These are phyloP conservation scores for Rhododendron mucronatum DNA, from an alignment of 148 eudicot genomes.

Conservation along the genomic window DNA sequence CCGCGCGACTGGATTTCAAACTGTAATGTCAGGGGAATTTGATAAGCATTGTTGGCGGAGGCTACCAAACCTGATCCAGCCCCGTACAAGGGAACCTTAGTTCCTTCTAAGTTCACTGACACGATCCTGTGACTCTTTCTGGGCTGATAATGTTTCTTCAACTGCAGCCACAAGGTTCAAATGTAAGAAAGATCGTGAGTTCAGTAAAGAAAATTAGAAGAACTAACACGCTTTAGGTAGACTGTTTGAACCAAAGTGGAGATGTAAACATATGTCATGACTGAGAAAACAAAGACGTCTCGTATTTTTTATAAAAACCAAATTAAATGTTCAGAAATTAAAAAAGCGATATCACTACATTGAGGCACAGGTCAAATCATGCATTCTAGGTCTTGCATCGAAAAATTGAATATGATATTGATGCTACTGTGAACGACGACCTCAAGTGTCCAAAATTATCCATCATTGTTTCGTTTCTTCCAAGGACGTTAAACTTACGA, in stretches of 20 bases:
- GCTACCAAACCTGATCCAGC: conserved; percentile 60
- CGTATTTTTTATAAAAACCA: no score
- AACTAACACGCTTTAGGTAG: background rate
- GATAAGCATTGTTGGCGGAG: conserved; percentile 23
- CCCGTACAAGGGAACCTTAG: conserved; percentile 80
- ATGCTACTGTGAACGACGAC: background rate
- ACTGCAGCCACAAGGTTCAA: conserved; percentile 28
- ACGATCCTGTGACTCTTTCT: conserved; percentile 62
- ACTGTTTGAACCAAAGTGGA: background rate
- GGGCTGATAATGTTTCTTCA: conserved; percentile 67
- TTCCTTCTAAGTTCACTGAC: conserved; percentile 46
- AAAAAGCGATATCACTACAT: background rate
- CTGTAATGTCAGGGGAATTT: conserved; percentile 55
- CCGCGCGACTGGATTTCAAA: conserved; percentile 53
- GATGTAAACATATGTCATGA: background rate
- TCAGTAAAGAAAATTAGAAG: no score
- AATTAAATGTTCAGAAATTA: background rate
- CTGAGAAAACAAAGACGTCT: background rate
- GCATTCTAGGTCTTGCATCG: background rate
- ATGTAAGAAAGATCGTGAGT: background rate
- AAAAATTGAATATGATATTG: background rate
- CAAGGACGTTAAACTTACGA: background rate
- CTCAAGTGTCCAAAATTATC: background rate
- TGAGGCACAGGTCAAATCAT: background rate
- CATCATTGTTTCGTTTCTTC: background rate